Percentiles rank a stretch among this genome's conserved stretches.
phyloP scores from a whole-genome alignment of 1,139 yeast genomes.

The Nakaseomyces sp. region DNA sequence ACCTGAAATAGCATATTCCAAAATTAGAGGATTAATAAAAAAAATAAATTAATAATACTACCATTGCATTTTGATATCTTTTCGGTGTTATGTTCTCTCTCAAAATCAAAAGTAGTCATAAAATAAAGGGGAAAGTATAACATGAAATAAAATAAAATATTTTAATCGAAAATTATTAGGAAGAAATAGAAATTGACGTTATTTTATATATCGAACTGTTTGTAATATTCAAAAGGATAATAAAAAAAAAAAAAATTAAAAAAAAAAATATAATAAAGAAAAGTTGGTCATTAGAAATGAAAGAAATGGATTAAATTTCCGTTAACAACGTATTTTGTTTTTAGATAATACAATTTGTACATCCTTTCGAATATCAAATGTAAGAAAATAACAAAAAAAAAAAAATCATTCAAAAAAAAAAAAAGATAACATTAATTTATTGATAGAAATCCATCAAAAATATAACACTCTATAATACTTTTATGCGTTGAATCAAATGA shows the following conservation, averaged over 20 bases:
- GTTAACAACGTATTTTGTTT: not conserved
- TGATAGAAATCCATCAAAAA: not conserved
- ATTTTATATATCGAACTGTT: too few relatives aligned
- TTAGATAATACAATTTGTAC: slow-evolving; percentile 1
- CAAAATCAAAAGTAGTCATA: too few relatives aligned
- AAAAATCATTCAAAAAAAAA: not conserved
- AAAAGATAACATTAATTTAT: not conserved
- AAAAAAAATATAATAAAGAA: not conserved
- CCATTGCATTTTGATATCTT: too few relatives aligned
- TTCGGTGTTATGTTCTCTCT: too few relatives aligned
- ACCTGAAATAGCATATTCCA: too few relatives aligned
- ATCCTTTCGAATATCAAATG: not conserved
- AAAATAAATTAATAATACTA: too few relatives aligned
- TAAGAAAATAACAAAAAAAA: not conserved
- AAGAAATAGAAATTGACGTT: too few relatives aligned
- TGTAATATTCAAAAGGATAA: not conserved
- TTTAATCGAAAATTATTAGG: too few relatives aligned
- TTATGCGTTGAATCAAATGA: not conserved
- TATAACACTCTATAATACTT: slow-evolving; percentile 2
- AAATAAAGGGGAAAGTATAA: too few relatives aligned
- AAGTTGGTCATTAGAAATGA: not conserved
- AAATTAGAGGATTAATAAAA: too few relatives aligned
- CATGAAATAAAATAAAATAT: too few relatives aligned
- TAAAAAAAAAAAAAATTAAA: not conserved
- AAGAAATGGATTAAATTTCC: not conserved